phyloP scores from a whole-genome alignment of 2,329 filamentous ascomycete genomes.

The Aureobasidium namibiae region DNA sequence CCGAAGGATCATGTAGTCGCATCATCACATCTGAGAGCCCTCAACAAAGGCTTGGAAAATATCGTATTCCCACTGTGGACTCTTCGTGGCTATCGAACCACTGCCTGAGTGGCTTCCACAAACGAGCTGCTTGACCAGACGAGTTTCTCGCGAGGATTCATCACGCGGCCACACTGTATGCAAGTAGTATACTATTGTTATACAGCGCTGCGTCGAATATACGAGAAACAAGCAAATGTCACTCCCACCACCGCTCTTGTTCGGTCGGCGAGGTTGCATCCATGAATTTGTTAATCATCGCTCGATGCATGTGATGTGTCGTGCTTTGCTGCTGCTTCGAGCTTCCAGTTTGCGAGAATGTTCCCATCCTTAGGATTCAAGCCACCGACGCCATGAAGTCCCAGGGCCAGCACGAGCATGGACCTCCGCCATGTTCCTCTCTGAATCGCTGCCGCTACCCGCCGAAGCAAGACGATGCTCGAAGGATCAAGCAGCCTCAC shows the following conservation, averaged over 20 bases:
- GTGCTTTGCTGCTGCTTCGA: not conserved
- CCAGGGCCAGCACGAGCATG: not conserved
- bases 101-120: not conserved
- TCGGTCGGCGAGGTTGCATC: slow-evolving; percentile 1
- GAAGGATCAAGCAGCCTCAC: not conserved
- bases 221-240: slow-evolving; percentile 1
- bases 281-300: not conserved
- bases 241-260: not conserved
- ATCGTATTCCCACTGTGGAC: not conserved
- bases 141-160: not conserved
- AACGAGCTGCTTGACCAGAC: not conserved
- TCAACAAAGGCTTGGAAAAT: not conserved
- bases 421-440: not conserved
- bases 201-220: not conserved
- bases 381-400: slow-evolving; percentile 8
- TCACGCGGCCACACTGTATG: not conserved
- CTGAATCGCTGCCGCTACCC: slow-evolving; percentile 4
- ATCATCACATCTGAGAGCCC: not conserved
- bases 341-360: not conserved
- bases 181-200: not conserved
- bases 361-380: not conserved
- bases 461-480: not conserved
- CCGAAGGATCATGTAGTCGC: not conserved
- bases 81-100: not conserved
- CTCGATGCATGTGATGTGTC: slow-evolving; percentile 9